Evolutionary conservation across 495 filamentous ascomycete genomes (phyloP).

Genomic region (Neurospora sp.): DNA sequence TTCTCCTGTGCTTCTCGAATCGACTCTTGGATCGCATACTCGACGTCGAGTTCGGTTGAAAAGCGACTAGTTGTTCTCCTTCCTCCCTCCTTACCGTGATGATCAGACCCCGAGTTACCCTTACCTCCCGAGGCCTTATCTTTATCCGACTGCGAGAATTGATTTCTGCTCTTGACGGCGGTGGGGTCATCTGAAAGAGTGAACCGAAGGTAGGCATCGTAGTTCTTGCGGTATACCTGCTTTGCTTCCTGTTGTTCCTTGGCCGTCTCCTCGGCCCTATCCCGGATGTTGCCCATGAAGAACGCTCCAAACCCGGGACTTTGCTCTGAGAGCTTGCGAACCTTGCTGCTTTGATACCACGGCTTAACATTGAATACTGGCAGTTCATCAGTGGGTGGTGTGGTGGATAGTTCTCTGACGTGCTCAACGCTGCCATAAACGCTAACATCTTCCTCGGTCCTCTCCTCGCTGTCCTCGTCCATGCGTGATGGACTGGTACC

Average conservation of each 20-base stretch:
- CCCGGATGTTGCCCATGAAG: slow-evolving; percentile 18
- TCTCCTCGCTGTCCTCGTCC: slow-evolving; percentile 37
- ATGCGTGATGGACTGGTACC: slow-evolving; percentile 9
- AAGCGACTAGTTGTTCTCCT: slow-evolving; percentile 44
- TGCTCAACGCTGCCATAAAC: slow-evolving; percentile 41
- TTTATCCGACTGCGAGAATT: slow-evolving; percentile 22
- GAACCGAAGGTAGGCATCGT: slow-evolving; percentile 40
- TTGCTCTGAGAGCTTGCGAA: slow-evolving; percentile 21
- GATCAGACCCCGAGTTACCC: slow-evolving; percentile 33
- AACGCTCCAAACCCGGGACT: slow-evolving; percentile 24
- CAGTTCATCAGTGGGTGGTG: slow-evolving; percentile 38
- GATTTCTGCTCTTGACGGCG: slow-evolving; percentile 34
- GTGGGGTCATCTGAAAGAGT: slow-evolving; percentile 40
- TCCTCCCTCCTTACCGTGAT: slow-evolving; percentile 43
- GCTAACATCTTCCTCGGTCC: slow-evolving; percentile 53
- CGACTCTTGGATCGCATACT: slow-evolving; percentile 66
- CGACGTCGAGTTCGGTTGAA: slow-evolving; percentile 61
- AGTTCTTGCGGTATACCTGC: slow-evolving; percentile 26
- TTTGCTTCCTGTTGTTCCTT: slow-evolving; percentile 21
- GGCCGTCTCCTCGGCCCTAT: slow-evolving; percentile 10
- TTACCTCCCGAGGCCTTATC: slow-evolving; percentile 15
- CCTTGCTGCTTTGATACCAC: slow-evolving; percentile 31
- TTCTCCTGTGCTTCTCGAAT: slow-evolving; percentile 66
- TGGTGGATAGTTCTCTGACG: slow-evolving; percentile 35
- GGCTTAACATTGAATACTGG: slow-evolving; percentile 31